A percentile compares a stretch with the other conserved stretches of the same genome.
Evolutionary conservation across 345 rosid species (phyloP).

Genomic region (Euphorbia lathyris): DNA sequence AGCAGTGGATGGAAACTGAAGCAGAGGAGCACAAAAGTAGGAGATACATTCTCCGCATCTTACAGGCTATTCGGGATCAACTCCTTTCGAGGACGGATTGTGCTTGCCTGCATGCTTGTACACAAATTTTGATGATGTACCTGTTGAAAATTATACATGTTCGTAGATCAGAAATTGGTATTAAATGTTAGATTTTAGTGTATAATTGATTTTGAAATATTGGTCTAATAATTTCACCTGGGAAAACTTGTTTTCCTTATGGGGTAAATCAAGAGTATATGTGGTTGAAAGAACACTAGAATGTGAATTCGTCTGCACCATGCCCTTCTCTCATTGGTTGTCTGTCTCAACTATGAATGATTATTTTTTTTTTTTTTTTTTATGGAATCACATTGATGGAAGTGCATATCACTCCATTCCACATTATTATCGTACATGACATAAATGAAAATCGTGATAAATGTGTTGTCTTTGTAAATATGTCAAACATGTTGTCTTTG

Average conservation of each 20-base stretch:
- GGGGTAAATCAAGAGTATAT: not conserved
- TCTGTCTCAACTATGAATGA: no score
- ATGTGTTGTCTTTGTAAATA: no score
- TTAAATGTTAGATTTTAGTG: constrained; percentile 3
- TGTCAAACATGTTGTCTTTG: no score
- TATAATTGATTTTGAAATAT: not conserved
- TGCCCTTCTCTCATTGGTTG: no score
- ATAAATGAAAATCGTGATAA: no score
- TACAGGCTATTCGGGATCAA: not conserved
- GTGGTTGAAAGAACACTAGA: no score
- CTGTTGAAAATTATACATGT: constrained; percentile 8
- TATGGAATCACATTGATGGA: no score
- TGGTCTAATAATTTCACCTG: not conserved
- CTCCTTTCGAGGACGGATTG: not conserved
- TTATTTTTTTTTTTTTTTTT: no score
- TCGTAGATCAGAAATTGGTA: constrained; percentile 13
- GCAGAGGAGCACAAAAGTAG: not conserved
- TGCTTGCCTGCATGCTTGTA: constrained; percentile 7
- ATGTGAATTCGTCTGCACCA: no score
- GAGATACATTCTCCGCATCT: constrained; percentile 5
- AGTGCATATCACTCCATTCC: no score
- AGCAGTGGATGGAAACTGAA: not conserved
- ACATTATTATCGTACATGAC: no score
- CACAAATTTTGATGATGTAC: not conserved
- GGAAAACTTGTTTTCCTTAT: not conserved